phyloP scores from a whole-genome alignment of 768 basidiomycete species.

The Russula vinacea region DNA sequence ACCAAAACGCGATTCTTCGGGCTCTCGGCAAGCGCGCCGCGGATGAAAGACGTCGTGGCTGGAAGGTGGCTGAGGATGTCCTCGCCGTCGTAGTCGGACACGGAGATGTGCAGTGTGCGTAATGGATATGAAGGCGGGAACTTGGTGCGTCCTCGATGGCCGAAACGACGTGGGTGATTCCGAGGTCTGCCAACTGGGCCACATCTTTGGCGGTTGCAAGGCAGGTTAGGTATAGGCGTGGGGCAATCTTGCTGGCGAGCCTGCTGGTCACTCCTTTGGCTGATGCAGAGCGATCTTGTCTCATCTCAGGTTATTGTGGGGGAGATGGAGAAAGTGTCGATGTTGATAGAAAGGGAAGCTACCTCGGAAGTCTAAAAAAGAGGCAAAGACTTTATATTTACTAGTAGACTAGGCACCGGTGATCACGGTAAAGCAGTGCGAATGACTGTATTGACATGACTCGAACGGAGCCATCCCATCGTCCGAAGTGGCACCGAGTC shows the following conservation, averaged over 20 bases:
- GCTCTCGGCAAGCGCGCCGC: conserved; percentile 45
- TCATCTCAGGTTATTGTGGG: conserved; percentile 5
- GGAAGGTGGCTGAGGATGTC: conserved; percentile 49
- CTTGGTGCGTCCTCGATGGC: conserved; percentile 51
- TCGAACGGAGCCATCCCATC: neutral
- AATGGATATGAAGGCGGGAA: conserved; percentile 43
- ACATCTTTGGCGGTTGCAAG: conserved; percentile 52
- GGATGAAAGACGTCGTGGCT: conserved; percentile 52
- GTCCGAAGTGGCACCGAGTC: neutral
- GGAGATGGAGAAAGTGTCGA: neutral
- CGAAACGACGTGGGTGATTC: conserved; percentile 72
- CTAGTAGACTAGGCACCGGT: neutral
- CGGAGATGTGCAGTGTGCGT: conserved; percentile 49
- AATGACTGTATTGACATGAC: neutral
- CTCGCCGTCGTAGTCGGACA: conserved; percentile 42
- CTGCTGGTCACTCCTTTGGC: conserved; percentile 31
- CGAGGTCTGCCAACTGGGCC: conserved; percentile 49
- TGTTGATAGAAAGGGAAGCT: neutral
- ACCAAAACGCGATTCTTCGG: conserved; percentile 50
- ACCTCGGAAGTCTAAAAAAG: conserved; percentile 3
- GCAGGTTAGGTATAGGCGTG: conserved; percentile 62
- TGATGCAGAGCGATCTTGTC: neutral
- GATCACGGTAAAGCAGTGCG: too few relatives aligned
- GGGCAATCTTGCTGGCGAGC: conserved; percentile 42
- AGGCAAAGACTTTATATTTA: neutral